phyloP scores from a whole-genome alignment of 176 grass and related monocot species.

The Puccinellia tenuiflora region DNA sequence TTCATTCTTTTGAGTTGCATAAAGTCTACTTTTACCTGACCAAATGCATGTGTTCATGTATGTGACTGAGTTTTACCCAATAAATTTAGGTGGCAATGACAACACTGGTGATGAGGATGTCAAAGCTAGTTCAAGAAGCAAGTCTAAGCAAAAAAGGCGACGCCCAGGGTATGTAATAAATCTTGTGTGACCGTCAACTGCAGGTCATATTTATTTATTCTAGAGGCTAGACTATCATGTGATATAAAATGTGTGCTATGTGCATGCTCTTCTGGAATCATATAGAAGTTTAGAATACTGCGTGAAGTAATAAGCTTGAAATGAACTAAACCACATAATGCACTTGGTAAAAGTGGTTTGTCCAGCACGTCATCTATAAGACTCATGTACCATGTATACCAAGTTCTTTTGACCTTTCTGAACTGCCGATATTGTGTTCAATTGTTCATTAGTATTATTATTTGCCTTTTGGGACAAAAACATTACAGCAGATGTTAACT shows the following conservation, averaged over 20 bases:
- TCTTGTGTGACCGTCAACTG: not conserved
- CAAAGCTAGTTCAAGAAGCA: conserved; percentile 53
- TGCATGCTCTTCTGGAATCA: not conserved
- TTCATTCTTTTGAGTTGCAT: not conserved
- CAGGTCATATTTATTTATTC: not conserved
- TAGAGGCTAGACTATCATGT: conserved; percentile 4
- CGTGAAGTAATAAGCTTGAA: not conserved
- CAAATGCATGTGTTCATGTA: conserved; percentile 1
- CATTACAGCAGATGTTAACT: not conserved
- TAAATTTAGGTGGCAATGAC: conserved; percentile 52
- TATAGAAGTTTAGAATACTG: not conserved
- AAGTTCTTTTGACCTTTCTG: not conserved
- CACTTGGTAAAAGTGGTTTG: not conserved
- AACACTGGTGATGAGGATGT: conserved; percentile 48
- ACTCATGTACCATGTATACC: not conserved
- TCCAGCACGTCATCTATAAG: not conserved
- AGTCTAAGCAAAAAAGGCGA: conserved; percentile 71
- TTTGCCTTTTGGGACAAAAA: not conserved
- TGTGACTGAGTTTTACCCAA: conserved; percentile 18
- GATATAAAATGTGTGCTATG: not conserved
- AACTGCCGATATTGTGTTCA: not conserved
- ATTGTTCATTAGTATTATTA: not conserved
- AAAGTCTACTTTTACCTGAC: conserved; percentile 9
- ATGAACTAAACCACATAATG: not conserved
- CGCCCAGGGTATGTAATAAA: conserved; percentile 53